Percentiles rank a stretch among this genome's conserved stretches.
Evolutionary conservation across 2,329 filamentous ascomycete genomes (phyloP).

Genomic region (Penicillium sp.): DNA sequence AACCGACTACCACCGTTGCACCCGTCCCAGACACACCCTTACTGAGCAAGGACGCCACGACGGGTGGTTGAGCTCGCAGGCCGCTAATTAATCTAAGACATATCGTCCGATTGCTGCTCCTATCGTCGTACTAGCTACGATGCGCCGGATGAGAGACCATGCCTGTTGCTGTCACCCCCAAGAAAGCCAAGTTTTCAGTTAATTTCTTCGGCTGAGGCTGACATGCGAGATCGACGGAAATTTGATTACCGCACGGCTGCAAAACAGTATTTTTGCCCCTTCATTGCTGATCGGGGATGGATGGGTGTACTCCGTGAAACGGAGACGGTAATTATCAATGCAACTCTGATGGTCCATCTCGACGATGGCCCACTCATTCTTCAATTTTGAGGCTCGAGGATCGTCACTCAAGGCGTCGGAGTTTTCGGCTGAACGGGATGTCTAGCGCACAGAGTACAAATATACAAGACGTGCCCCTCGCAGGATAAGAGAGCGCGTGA

Average conservation of each 20-base stretch:
- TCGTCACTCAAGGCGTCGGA: background rate
- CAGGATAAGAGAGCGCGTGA: background rate
- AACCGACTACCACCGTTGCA: slow-evolving; percentile 32
- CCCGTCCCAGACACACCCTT: slow-evolving; percentile 18
- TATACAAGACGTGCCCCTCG: background rate
- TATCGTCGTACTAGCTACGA: background rate
- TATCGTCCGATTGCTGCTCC: background rate
- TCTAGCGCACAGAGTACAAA: background rate
- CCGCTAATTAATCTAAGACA: background rate
- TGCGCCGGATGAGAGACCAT: background rate
- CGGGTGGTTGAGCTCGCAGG: background rate
- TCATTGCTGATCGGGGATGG: background rate
- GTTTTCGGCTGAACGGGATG: background rate
- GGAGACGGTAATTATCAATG: slow-evolving; percentile 17
- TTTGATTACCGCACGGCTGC: slow-evolving; percentile 4
- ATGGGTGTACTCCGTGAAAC: slow-evolving; percentile 5
- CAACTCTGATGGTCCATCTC: slow-evolving; percentile 17
- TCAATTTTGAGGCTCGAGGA: slow-evolving; percentile 8
- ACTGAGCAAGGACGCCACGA: background rate
- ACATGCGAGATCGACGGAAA: slow-evolving; percentile 7
- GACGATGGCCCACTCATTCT: background rate
- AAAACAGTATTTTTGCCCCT: slow-evolving; percentile 14
- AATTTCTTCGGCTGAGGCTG: slow-evolving; percentile 6
- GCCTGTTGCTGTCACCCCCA: background rate
- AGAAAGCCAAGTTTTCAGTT: slow-evolving; percentile 16